Evolutionary conservation across 1,139 yeast species (phyloP).

Genomic region (Meyerozyma carpophila): DNA sequence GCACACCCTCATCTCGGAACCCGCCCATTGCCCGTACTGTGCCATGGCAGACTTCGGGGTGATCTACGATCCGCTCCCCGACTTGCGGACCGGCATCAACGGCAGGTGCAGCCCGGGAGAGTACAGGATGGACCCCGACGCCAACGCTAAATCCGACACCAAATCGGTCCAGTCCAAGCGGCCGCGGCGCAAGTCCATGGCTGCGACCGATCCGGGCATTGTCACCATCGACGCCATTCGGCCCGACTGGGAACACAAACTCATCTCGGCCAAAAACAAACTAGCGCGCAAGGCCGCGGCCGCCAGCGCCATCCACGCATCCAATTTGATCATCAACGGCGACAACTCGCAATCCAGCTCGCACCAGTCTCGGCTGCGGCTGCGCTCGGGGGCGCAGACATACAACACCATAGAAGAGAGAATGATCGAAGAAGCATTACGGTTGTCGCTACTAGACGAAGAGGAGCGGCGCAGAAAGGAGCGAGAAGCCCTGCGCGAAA

Average conservation of each 20-base stretch:
- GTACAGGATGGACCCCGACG: constrained; percentile 14
- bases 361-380: constrained; percentile 1
- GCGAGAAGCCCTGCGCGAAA: constrained; percentile 7
- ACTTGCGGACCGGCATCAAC: constrained; percentile 49
- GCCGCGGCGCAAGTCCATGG: constrained; percentile 39
- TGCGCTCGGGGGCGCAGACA: constrained; percentile 5
- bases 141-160: not conserved
- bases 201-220: constrained; percentile 61
- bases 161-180: not conserved
- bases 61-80: constrained; percentile 61
- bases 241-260: constrained; percentile 86
- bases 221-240: constrained; percentile 76
- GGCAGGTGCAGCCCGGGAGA: constrained; percentile 36
- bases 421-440: constrained; percentile 81
- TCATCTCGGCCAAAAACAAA: constrained; percentile 66
- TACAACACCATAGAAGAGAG: constrained; percentile 51
- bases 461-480: constrained; percentile 42
- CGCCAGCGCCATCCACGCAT: constrained; percentile 89
- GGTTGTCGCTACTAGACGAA: constrained; percentile 67
- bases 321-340: constrained; percentile 49
- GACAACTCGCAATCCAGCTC: constrained; percentile 11
- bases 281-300: constrained; percentile 87
- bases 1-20: constrained; percentile 71
- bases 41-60: constrained; percentile 85
- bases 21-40: constrained; percentile 92